These are phyloP conservation scores for Periconia macrospinosa DNA, from an alignment of 2,329 filamentous ascomycete species.

Conservation along the genomic window DNA sequence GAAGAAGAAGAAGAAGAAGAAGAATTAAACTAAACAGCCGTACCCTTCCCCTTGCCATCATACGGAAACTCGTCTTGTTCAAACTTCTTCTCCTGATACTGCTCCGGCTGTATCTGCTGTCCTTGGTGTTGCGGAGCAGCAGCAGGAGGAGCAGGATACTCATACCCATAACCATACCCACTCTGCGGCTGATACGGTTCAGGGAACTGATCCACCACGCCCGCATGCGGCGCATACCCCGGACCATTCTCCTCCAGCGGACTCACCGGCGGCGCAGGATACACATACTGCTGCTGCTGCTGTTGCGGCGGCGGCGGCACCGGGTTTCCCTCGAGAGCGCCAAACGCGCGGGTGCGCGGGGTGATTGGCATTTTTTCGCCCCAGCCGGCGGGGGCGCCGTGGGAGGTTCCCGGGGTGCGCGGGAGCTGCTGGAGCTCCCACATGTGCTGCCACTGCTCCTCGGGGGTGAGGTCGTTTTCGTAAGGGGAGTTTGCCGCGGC, in stretches of 20 bases:
- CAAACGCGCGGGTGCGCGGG: conserved; percentile 39
- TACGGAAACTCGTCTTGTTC: conserved; percentile 26
- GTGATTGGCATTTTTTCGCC: conserved; percentile 33
- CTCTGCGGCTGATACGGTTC: conserved; percentile 7
- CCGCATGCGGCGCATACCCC: no score
- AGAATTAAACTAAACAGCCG: conserved; percentile 4
- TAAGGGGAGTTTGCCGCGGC: conserved; percentile 21
- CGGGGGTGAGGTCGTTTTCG: conserved; percentile 36
- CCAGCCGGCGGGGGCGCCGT: conserved; percentile 4
- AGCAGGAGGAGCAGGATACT: conserved; percentile 4
- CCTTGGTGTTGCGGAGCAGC: no score
- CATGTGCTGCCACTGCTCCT: conserved; percentile 46
- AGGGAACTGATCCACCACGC: neutral
- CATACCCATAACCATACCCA: conserved; percentile 2
- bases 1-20: no score
- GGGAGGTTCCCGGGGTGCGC: conserved; percentile 33
- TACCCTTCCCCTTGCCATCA: conserved; percentile 23
- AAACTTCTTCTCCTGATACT: conserved; percentile 12
- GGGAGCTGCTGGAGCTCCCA: conserved; percentile 45
- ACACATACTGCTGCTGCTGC: conserved; percentile 2
- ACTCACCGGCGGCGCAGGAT: conserved; percentile 1
- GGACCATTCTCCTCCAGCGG: no score
- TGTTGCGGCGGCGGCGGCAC: conserved; percentile 2
- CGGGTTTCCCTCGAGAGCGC: conserved; percentile 21
- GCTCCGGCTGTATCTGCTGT: conserved; percentile 16